A percentile compares a stretch with the other conserved stretches of the same genome.
phyloP scores from a whole-genome alignment of 2,329 filamentous ascomycete species.

The Trichoderma brevicompactum region DNA sequence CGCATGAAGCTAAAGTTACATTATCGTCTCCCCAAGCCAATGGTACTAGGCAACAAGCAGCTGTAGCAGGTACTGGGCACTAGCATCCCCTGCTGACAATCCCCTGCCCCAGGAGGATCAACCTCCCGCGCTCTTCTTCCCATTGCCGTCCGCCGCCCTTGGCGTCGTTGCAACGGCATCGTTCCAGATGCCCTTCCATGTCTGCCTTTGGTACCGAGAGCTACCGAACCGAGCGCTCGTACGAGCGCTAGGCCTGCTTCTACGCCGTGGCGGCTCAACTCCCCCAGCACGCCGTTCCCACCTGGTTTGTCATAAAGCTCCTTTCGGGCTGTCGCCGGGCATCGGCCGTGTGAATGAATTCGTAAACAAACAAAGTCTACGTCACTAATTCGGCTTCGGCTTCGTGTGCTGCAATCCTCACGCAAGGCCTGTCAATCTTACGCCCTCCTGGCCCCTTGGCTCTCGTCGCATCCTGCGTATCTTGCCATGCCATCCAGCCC shows the following conservation, averaged over 20 bases:
- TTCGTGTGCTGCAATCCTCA: not conserved
- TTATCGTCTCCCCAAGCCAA: not conserved
- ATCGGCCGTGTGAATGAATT: not conserved
- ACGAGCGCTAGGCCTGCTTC: not conserved
- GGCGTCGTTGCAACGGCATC: not conserved
- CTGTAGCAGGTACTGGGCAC: not conserved
- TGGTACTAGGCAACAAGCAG: not conserved
- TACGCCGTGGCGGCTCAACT: not conserved
- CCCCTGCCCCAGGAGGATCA: conserved; percentile 5
- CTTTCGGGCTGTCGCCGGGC: not conserved
- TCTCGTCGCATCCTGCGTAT: conserved; percentile 9
- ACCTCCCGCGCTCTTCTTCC: not conserved
- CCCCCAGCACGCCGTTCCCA: not conserved
- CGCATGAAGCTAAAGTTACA: not conserved
- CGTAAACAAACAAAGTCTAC: not conserved
- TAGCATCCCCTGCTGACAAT: conserved; percentile 2
- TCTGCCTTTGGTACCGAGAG: not conserved
- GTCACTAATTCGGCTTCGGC: not conserved
- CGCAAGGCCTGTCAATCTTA: not conserved
- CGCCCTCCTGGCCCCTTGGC: not conserved
- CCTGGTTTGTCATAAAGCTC: not conserved
- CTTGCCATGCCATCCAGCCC: not conserved
- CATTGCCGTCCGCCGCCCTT: not conserved
- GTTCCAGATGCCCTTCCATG: not conserved
- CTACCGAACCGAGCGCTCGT: not conserved